These are phyloP conservation scores for Pichia californica DNA, from an alignment of 805 yeast species.

Conservation along the genomic window DNA sequence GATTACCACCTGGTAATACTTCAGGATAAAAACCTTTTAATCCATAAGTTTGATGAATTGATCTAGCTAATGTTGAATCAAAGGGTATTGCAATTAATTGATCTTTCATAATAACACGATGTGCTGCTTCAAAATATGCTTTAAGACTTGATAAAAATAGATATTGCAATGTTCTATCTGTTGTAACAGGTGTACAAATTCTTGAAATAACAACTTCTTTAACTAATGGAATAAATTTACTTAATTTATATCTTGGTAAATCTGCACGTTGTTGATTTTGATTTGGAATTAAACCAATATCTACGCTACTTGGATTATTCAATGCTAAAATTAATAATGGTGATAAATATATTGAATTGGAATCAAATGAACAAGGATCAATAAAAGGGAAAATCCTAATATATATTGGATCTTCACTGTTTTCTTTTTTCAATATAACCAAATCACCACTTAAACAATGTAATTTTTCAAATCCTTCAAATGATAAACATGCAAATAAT, in stretches of 20 bases:
- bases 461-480: slow-evolving; percentile 45
- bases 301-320: slow-evolving; percentile 26
- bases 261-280: slow-evolving; percentile 10
- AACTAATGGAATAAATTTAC: slow-evolving; percentile 40
- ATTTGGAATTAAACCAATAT: not conserved
- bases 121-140: slow-evolving; percentile 48
- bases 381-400: slow-evolving; percentile 51
- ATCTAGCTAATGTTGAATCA: slow-evolving; percentile 59
- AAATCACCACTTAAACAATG: slow-evolving; percentile 69
- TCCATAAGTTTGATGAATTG: slow-evolving; percentile 39
- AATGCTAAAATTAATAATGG: slow-evolving; percentile 48
- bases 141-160: slow-evolving; percentile 57
- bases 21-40: slow-evolving; percentile 21
- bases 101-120: slow-evolving; percentile 53
- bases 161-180: slow-evolving; percentile 57
- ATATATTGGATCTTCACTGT: slow-evolving; percentile 10
- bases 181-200: slow-evolving; percentile 60
- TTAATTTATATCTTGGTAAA: slow-evolving; percentile 18
- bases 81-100: slow-evolving; percentile 75
- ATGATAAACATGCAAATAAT: slow-evolving; percentile 39
- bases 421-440: slow-evolving; percentile 26
- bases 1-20: slow-evolving; percentile 51
- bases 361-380: slow-evolving; percentile 49
- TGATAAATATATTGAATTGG: slow-evolving; percentile 45
- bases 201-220: slow-evolving; percentile 59